Percentiles rank a stretch among this genome's conserved stretches.
Conservation (phyloP, 2,329 filamentous ascomycete genomes). For the Colletotrichum theobromicola region DNA sequence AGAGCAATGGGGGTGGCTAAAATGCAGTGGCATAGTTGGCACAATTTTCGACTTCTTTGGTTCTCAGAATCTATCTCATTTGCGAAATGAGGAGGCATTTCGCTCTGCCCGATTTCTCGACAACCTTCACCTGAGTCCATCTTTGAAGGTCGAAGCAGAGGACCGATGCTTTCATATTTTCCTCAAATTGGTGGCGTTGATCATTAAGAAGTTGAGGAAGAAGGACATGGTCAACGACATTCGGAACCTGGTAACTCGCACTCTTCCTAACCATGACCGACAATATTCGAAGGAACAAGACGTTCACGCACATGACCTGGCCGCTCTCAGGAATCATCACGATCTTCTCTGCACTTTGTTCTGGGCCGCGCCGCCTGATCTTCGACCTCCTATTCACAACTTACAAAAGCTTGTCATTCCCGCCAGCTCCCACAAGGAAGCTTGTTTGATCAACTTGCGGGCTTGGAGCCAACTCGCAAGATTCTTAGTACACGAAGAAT, state of each 20-base stretch:
- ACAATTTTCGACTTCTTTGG: slow-evolving; percentile 73
- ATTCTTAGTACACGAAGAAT: slow-evolving; percentile 52
- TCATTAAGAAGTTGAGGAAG: slow-evolving; percentile 56
- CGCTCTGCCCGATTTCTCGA: slow-evolving; percentile 67
- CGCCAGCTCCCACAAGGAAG: slow-evolving; percentile 68
- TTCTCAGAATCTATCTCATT: slow-evolving; percentile 62
- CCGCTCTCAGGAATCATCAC: slow-evolving; percentile 71
- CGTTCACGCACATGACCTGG: slow-evolving; percentile 65
- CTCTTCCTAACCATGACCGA: slow-evolving; percentile 69
- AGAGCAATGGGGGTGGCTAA: slow-evolving; percentile 69
- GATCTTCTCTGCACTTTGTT: slow-evolving; percentile 71
- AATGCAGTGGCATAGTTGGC: slow-evolving; percentile 61
- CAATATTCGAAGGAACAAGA: slow-evolving; percentile 68
- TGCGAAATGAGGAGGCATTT: slow-evolving; percentile 69
- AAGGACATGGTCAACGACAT: slow-evolving; percentile 60
- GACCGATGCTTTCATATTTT: slow-evolving; percentile 73
- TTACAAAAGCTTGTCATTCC: slow-evolving; percentile 66
- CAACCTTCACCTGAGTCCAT: slow-evolving; percentile 51
- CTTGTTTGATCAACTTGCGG: slow-evolving; percentile 67
- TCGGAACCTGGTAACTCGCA: slow-evolving; percentile 64
- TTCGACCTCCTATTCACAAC: slow-evolving; percentile 57
- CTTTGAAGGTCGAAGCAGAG: slow-evolving; percentile 53
- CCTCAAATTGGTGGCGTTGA: slow-evolving; percentile 66
- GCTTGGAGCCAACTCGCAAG: slow-evolving; percentile 68
- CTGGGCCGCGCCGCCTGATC: slow-evolving; percentile 63